phyloP scores from a whole-genome alignment of 257 asterid genomes.

The Solanum paucissectum region DNA sequence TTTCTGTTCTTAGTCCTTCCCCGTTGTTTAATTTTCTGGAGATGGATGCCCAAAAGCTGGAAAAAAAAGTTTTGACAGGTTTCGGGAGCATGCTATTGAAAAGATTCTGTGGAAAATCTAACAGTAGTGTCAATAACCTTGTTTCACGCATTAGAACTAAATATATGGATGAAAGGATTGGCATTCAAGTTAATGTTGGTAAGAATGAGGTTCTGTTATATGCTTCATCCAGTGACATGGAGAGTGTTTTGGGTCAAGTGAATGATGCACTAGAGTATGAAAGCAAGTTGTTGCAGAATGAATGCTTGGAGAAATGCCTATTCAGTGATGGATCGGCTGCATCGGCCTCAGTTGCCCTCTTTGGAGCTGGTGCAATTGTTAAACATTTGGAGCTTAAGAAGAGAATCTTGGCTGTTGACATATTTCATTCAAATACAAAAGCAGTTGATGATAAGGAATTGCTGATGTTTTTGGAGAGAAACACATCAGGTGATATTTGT shows the following conservation, averaged over 20 bases:
- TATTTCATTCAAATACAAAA: conserved; percentile 39
- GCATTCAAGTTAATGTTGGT: conserved; percentile 60
- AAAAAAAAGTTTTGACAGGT: conserved; percentile 47
- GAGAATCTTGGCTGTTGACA: conserved; percentile 61
- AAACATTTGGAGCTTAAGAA: conserved; percentile 81
- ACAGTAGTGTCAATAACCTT: conserved; percentile 30
- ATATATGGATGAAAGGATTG: conserved; percentile 53
- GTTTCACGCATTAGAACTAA: conserved; percentile 50
- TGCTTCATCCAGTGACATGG: conserved; percentile 67
- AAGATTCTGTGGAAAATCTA: conserved; percentile 72
- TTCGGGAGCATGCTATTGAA: conserved; percentile 51
- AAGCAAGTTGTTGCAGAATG: conserved; percentile 47
- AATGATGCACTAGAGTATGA: conserved; percentile 49
- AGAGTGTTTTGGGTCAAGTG: conserved; percentile 37
- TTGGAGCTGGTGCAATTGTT: conserved; percentile 93
- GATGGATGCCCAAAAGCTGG: conserved; percentile 54
- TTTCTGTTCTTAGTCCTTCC: conserved; percentile 49
- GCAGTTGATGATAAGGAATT: conserved; percentile 59
- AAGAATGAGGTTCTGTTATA: conserved; percentile 47
- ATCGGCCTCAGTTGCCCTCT: conserved; percentile 52
- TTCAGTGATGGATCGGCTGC: conserved; percentile 47
- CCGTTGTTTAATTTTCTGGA: conserved; percentile 46
- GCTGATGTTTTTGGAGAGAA: conserved; percentile 50
- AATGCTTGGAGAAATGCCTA: conserved; percentile 65
- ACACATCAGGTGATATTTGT: conserved; percentile 46